A percentile compares a stretch with the other conserved stretches of the same genome.
These are phyloP conservation scores for Senecio squalidus DNA, from an alignment of 140 eudicot species.

Conservation along the genomic window DNA sequence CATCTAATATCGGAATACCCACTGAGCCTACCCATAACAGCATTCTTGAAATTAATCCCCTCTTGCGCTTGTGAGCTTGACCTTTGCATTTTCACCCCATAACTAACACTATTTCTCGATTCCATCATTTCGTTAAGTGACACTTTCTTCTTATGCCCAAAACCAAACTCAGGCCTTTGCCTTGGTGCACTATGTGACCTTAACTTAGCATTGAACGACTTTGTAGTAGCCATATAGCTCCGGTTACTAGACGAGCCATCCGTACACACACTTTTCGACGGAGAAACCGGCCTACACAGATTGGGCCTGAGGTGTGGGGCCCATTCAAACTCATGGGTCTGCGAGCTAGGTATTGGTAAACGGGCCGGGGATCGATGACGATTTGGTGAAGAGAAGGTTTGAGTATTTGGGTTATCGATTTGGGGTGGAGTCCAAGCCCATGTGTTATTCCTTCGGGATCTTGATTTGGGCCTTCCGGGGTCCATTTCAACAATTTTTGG, in stretches of 20 bases:
- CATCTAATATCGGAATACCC: constrained; percentile 38
- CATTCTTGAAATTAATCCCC: constrained; percentile 53
- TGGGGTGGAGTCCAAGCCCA: constrained; percentile 37
- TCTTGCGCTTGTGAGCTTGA: constrained; percentile 78
- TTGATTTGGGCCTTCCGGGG: constrained; percentile 71
- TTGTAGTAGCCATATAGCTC: constrained; percentile 74
- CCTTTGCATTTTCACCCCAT: constrained; percentile 69
- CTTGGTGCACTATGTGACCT: constrained; percentile 91
- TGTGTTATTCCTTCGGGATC: constrained; percentile 50
- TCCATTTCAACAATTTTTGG: constrained; percentile 82
- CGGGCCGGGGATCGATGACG: constrained; percentile 42
- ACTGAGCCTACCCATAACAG: constrained; percentile 52
- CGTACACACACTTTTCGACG: constrained; percentile 59
- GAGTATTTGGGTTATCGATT: constrained; percentile 32
- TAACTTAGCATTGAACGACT: constrained; percentile 65
- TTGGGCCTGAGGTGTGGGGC: constrained; percentile 35
- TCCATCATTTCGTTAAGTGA: constrained; percentile 73
- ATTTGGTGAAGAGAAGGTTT: constrained; percentile 34
- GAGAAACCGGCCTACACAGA: constrained; percentile 39
- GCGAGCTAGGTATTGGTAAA: constrained; percentile 42
- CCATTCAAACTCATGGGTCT: constrained; percentile 54
- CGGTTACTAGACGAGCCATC: constrained; percentile 44
- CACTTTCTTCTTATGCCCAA: constrained; percentile 46
- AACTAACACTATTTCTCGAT: constrained; percentile 66
- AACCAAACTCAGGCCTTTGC: constrained; percentile 62